Conservation (phyloP, 192 early-diverging fungal species). For the Dimargaris xerosporica region DNA sequence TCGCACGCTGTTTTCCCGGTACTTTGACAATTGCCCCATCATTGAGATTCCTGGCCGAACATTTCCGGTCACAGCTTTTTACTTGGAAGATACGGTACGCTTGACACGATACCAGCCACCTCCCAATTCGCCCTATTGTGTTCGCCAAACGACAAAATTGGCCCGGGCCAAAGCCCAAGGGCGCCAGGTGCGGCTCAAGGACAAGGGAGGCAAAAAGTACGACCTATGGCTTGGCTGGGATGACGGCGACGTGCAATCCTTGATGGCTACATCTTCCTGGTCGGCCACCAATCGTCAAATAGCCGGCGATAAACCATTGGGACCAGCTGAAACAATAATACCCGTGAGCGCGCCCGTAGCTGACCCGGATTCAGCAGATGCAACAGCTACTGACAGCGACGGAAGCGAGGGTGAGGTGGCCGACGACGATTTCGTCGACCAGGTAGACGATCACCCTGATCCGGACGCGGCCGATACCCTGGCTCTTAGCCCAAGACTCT, state of each 20-base stretch:
- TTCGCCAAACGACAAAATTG: not conserved
- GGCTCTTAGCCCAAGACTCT: too few relatives aligned
- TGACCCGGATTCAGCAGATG: not conserved
- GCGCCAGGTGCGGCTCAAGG: slow-evolving; percentile 8
- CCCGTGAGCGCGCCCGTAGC: not conserved
- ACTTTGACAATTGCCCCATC: slow-evolving; percentile 37
- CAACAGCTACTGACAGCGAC: not conserved
- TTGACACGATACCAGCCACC: not conserved
- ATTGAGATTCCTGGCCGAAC: slow-evolving; percentile 40
- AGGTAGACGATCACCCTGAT: not conserved
- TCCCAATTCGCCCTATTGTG: not conserved
- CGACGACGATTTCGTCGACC: not conserved
- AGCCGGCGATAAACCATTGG: too few relatives aligned
- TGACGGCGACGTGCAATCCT: not conserved
- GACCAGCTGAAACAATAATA: too few relatives aligned
- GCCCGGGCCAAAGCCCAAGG: slow-evolving; percentile 5
- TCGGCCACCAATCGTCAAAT: too few relatives aligned
- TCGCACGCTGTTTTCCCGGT: slow-evolving; percentile 28
- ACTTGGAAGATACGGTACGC: slow-evolving; percentile 45
- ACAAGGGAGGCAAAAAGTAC: not conserved
- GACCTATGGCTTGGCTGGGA: not conserved
- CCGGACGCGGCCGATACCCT: not conserved
- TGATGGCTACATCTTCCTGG: too few relatives aligned
- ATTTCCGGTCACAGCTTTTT: slow-evolving; percentile 38
- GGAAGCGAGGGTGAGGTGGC: not conserved